A percentile compares a stretch with the other conserved stretches of the same genome.
Conservation (phyloP, 768 basidiomycete species). For the Amanita muscaria region DNA sequence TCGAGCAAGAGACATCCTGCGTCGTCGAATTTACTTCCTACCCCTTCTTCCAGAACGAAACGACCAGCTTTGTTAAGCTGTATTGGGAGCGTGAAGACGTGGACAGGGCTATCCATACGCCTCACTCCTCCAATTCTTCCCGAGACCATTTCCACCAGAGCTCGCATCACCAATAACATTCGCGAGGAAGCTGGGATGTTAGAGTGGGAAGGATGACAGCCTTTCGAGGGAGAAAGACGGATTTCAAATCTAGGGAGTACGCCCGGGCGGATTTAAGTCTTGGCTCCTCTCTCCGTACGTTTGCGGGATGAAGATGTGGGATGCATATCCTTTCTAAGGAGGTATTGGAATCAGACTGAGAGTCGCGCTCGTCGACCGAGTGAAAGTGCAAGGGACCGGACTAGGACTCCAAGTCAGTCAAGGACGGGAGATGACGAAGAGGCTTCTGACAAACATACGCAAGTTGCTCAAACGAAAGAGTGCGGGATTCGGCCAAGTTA, state of each 20-base stretch:
- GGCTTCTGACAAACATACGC: conserved; percentile 7
- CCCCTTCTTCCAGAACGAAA: too few relatives aligned
- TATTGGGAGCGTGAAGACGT: conserved; percentile 37
- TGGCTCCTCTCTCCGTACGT: too few relatives aligned
- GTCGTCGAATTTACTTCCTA: conserved; percentile 7
- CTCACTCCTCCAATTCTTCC: conserved; percentile 48
- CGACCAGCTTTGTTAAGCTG: too few relatives aligned
- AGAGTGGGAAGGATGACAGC: too few relatives aligned
- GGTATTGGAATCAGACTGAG: neutral
- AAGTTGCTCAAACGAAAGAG: conserved; percentile 38
- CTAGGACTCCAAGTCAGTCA: neutral
- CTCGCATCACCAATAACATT: too few relatives aligned
- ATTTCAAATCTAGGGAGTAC: too few relatives aligned
- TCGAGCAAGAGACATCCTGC: conserved; percentile 2
- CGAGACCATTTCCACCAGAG: conserved; percentile 63
- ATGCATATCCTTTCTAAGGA: too few relatives aligned
- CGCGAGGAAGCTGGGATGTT: too few relatives aligned
- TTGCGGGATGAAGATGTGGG: too few relatives aligned
- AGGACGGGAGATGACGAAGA: neutral
- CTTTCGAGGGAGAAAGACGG: too few relatives aligned
- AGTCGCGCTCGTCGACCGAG: neutral
- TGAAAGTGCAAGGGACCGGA: neutral
- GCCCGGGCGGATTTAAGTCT: too few relatives aligned
- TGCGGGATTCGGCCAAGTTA: conserved; percentile 33
- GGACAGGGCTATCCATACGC: too few relatives aligned